Conservation (phyloP, 441 rosid species). For the Adansonia grandidieri region DNA sequence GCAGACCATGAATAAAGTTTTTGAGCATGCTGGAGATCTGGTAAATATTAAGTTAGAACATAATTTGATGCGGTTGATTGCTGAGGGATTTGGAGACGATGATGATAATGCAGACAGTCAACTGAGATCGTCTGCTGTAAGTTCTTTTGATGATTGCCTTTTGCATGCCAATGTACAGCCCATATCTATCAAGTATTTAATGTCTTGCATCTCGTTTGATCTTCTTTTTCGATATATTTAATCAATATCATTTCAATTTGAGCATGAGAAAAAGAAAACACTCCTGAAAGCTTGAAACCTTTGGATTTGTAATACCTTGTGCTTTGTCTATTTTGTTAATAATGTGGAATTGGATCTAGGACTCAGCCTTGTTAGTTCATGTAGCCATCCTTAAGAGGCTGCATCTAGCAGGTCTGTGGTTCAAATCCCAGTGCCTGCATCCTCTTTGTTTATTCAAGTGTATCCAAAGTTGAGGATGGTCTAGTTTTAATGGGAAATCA, state of each 20-base stretch:
- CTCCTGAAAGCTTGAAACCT: constrained; percentile 17
- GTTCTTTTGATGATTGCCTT: constrained; percentile 34
- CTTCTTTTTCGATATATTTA: not conserved
- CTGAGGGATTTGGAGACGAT: constrained; percentile 97
- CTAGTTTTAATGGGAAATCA: constrained; percentile 8
- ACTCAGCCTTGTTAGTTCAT: not conserved
- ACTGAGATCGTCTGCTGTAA: constrained; percentile 92
- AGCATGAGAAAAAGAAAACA: not conserved
- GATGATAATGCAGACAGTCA: constrained; percentile 84
- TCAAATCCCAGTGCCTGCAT: not conserved
- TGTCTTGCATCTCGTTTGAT: not conserved
- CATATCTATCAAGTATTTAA: not conserved
- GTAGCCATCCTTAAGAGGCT: not conserved
- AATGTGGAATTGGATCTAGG: not conserved
- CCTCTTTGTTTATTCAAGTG: not conserved
- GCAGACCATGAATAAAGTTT: constrained; percentile 96
- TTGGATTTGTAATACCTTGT: not conserved
- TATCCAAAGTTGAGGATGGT: constrained; percentile 14
- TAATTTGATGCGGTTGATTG: constrained; percentile 93
- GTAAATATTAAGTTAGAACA: constrained; percentile 93
- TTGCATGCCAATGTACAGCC: not conserved
- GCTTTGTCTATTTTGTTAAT: constrained; percentile 11
- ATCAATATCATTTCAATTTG: not conserved
- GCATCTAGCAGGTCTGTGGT: constrained; percentile 3
- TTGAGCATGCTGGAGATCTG: constrained; percentile 96